phyloP scores from a whole-genome alignment of 2,329 filamentous ascomycete species.

The Hypoxylon sp. region DNA sequence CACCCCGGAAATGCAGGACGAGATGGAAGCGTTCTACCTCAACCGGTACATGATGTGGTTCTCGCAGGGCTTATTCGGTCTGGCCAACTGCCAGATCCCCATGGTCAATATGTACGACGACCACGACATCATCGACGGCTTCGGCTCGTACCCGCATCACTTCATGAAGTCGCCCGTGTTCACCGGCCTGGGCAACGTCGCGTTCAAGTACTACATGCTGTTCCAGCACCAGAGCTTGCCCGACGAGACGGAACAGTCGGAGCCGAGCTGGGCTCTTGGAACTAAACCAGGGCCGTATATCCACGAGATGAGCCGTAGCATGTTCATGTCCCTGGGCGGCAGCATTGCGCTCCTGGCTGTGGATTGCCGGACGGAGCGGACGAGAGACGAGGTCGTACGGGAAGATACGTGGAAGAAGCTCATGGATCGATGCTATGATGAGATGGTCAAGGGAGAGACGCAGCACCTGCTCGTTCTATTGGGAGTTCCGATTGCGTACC shows the following conservation, averaged over 20 bases:
- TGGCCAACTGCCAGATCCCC: slow-evolving; percentile 93
- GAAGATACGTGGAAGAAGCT: slow-evolving; percentile 87
- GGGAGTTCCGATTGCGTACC: slow-evolving; percentile 86
- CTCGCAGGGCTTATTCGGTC: slow-evolving; percentile 91
- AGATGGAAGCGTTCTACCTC: slow-evolving; percentile 89
- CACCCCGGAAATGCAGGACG: slow-evolving; percentile 83
- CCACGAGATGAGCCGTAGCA: slow-evolving; percentile 81
- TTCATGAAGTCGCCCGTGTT: slow-evolving; percentile 95
- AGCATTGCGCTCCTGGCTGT: slow-evolving; percentile 86
- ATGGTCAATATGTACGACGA: slow-evolving; percentile 99
- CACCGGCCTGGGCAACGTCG: slow-evolving; percentile 86
- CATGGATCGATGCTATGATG: slow-evolving; percentile 84
- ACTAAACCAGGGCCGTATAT: slow-evolving; percentile 88
- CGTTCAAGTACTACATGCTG: slow-evolving; percentile 98
- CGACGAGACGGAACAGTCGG: slow-evolving; percentile 82
- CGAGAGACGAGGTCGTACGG: slow-evolving; percentile 81
- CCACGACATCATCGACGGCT: slow-evolving; percentile 92
- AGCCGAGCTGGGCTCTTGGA: slow-evolving; percentile 93
- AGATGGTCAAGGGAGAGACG: slow-evolving; percentile 84
- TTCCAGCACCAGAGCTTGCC: slow-evolving; percentile 95
- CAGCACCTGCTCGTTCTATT: slow-evolving; percentile 91
- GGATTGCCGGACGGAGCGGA: slow-evolving; percentile 92
- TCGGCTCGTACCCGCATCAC: slow-evolving; percentile 89
- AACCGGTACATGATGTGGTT: slow-evolving; percentile 95
- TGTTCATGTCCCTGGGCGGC: slow-evolving; percentile 86